Conservation (phyloP, 495 filamentous ascomycete species). For the Aspergillus conjunctus region DNA sequence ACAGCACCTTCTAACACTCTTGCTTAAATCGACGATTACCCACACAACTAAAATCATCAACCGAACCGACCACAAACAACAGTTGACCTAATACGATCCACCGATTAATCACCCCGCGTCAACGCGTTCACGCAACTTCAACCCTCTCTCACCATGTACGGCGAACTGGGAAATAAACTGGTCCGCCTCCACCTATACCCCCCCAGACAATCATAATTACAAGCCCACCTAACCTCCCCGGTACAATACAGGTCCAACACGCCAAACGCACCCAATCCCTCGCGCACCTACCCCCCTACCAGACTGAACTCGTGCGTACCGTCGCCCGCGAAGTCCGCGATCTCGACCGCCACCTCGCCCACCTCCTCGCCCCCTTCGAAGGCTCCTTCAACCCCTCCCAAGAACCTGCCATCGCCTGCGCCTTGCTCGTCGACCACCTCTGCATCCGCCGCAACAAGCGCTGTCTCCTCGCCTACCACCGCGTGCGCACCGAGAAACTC, state of each 20-base stretch:
- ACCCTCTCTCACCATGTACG: constrained; percentile 69
- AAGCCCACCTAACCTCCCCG: not conserved
- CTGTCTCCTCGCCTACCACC: constrained; percentile 93
- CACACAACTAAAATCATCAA: too few relatives aligned
- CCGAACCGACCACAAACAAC: too few relatives aligned
- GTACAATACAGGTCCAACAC: constrained; percentile 74
- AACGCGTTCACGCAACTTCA: not conserved
- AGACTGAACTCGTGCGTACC: constrained; percentile 85
- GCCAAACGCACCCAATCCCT: constrained; percentile 94
- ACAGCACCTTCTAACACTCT: too few relatives aligned
- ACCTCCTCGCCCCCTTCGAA: constrained; percentile 78
- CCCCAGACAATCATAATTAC: not conserved
- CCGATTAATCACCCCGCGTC: too few relatives aligned
- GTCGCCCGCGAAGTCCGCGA: constrained; percentile 92
- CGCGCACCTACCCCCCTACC: constrained; percentile 85
- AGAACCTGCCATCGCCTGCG: constrained; percentile 82
- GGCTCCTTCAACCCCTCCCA: constrained; percentile 82
- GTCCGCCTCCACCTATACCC: constrained; percentile 41
- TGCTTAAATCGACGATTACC: too few relatives aligned
- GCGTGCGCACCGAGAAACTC: constrained; percentile 83
- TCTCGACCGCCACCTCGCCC: constrained; percentile 83
- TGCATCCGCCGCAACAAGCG: constrained; percentile 96
- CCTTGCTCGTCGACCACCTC: constrained; percentile 88
- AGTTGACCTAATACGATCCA: too few relatives aligned
- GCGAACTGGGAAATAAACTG: constrained; percentile 85